Conservation (phyloP, 75 land plant species). For the Picea sitchensis region DNA sequence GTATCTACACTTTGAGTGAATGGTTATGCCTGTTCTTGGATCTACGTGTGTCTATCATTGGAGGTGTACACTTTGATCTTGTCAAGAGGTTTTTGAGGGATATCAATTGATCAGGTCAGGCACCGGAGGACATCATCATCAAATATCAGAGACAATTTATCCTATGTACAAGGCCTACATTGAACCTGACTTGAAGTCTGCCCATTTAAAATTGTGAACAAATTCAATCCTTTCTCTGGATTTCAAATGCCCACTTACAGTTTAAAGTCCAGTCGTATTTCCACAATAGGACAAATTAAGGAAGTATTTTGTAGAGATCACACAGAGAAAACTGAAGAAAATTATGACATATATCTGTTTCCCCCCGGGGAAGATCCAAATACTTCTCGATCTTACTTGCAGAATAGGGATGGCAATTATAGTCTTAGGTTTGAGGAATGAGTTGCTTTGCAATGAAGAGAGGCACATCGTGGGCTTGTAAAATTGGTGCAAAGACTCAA, state of each 20-base stretch:
- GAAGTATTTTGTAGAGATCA: no score
- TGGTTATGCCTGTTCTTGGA: no score
- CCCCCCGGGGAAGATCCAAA: constrained; percentile 39
- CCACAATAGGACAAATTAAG: constrained; percentile 26
- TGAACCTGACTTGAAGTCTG: constrained; percentile 36
- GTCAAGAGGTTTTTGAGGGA: constrained; percentile 36
- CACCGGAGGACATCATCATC: constrained; percentile 30
- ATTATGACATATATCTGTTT: no score
- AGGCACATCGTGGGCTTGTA: no score
- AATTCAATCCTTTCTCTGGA: constrained; percentile 5
- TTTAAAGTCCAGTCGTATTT: constrained; percentile 26
- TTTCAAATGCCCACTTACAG: constrained; percentile 37
- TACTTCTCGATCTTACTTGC: constrained; percentile 34
- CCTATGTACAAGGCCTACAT: constrained; percentile 43
- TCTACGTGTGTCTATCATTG: no score
- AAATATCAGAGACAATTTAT: neutral
- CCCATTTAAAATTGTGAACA: neutral
- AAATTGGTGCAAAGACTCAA: no score
- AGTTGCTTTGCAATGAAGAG: neutral
- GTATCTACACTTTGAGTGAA: no score
- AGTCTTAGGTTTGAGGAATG: constrained; percentile 51
- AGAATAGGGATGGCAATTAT: constrained; percentile 38
- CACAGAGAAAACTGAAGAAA: no score
- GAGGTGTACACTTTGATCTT: constrained; percentile 9
- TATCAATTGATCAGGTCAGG: constrained; percentile 34